phyloP scores from a whole-genome alignment of 23 red algal species.

The Gracilaria gracilis region DNA sequence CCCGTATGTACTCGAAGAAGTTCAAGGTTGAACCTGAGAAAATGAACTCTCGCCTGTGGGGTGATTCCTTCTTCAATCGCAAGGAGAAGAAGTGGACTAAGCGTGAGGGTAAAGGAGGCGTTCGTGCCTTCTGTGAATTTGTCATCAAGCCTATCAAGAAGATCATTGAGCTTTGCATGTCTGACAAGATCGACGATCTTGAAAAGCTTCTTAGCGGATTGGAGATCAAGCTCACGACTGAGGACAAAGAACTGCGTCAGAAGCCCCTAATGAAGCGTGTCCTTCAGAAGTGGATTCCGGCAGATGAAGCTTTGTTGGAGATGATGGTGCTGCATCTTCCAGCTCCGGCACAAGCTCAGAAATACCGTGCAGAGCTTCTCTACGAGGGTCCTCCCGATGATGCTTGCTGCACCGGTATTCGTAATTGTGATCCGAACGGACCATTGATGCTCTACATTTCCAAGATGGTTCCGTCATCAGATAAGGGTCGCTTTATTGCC shows the following conservation, averaged over 20 bases:
- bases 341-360: conserved; percentile 94
- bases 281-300: conserved; percentile 99
- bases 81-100: conserved; percentile 99
- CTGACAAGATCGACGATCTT: conserved; percentile 95
- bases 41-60: conserved; percentile 96
- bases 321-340: conserved; percentile 99
- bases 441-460: conserved; percentile 99
- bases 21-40: conserved; percentile 94
- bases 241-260: conserved; percentile 94
- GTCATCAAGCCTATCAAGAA: conserved; percentile 99
- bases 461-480: conserved; percentile 98
- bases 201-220: conserved; percentile 83
- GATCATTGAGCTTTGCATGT: conserved; percentile 97
- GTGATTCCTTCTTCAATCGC: conserved; percentile 94
- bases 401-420: conserved; percentile 90
- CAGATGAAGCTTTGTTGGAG: conserved; percentile 95
- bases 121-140: conserved; percentile 98
- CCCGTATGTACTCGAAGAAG: conserved; percentile 99
- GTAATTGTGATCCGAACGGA: conserved; percentile 99
- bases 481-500: conserved; percentile 98
- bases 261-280: conserved; percentile 99
- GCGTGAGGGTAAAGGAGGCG: conserved; percentile 39
- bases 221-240: conserved; percentile 86
- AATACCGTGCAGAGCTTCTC: conserved; percentile 95
- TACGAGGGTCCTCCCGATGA: conserved; percentile 99